Percentiles rank a stretch among this genome's conserved stretches.
These are phyloP conservation scores for Starmerella tilneyi DNA, from an alignment of 805 yeast genomes.

Conservation along the genomic window DNA sequence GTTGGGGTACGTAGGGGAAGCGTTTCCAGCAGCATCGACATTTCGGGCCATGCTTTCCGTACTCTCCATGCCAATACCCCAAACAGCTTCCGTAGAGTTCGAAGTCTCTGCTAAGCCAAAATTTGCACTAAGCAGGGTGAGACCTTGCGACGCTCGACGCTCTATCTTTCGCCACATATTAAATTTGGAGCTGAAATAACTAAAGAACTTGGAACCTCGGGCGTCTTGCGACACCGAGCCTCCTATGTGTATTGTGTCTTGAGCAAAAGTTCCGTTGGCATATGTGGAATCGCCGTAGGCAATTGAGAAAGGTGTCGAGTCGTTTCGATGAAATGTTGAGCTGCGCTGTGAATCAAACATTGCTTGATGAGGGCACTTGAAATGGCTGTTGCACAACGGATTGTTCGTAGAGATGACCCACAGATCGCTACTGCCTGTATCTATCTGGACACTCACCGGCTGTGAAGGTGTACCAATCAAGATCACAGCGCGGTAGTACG, in stretches of 20 bases:
- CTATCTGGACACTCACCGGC: constrained; percentile 46
- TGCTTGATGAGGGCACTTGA: constrained; percentile 8
- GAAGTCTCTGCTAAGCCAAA: constrained; percentile 67
- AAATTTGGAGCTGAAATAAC: no score
- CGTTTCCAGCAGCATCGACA: constrained; percentile 11
- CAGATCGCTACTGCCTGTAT: constrained; percentile 68
- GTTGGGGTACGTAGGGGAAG: constrained; percentile 27
- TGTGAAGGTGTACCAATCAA: constrained; percentile 51
- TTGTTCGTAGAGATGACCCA: constrained; percentile 49
- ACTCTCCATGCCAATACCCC: constrained; percentile 32
- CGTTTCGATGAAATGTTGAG: constrained; percentile 8
- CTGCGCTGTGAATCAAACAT: constrained; percentile 7
- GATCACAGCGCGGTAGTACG: constrained; percentile 30
- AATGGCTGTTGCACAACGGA: constrained; percentile 32
- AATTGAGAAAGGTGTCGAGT: constrained; percentile 22
- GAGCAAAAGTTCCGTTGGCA: constrained; percentile 48
- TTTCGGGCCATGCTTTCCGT: constrained; percentile 31
- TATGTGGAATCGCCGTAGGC: constrained; percentile 37
- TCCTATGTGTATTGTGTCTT: constrained; percentile 45
- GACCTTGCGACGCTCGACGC: neutral
- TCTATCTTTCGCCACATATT: neutral
- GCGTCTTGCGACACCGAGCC: constrained; percentile 20
- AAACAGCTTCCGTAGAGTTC: constrained; percentile 50
- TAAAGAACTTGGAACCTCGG: no score
- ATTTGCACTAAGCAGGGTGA: constrained; percentile 33